These are phyloP conservation scores for Hypoxylon sp. DNA, from an alignment of 2,329 filamentous ascomycete species.

Conservation along the genomic window DNA sequence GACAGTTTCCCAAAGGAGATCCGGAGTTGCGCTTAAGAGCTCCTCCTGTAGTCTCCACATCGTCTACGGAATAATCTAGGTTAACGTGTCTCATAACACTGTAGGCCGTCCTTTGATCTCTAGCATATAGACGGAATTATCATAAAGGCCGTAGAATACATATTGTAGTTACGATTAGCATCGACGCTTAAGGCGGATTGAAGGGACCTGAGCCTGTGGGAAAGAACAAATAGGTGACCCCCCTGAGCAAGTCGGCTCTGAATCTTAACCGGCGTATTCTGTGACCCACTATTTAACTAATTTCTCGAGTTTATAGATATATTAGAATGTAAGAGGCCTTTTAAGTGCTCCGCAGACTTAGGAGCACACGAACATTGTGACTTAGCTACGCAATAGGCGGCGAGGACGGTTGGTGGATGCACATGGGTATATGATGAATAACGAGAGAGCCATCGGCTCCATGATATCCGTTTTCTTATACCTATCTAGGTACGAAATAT, in stretches of 20 bases:
- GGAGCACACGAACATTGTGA: background rate
- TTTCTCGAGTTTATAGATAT: background rate
- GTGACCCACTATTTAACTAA: background rate
- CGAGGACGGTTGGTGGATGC: background rate
- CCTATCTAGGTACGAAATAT: too few species aligned
- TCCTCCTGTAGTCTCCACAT: background rate
- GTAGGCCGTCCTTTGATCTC: background rate
- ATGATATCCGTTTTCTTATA: too few species aligned
- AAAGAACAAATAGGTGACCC: too few species aligned
- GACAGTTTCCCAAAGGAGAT: slow-evolving; percentile 14
- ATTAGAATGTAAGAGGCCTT: background rate
- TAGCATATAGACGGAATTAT: background rate
- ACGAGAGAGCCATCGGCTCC: too few species aligned
- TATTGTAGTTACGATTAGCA: background rate
- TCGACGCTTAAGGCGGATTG: background rate
- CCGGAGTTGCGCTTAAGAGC: slow-evolving; percentile 4
- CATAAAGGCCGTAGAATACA: background rate
- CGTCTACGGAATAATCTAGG: background rate
- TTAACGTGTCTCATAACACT: background rate
- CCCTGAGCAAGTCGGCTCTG: background rate
- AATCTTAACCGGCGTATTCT: background rate
- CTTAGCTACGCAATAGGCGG: background rate
- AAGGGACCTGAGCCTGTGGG: background rate
- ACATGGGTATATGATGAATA: background rate
- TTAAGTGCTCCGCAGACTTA: background rate